Evolutionary conservation across 2,329 filamentous ascomycete species (phyloP), one percentile per base, ranked within the genome.

Genomic region (Tothia fuscella): DNA sequence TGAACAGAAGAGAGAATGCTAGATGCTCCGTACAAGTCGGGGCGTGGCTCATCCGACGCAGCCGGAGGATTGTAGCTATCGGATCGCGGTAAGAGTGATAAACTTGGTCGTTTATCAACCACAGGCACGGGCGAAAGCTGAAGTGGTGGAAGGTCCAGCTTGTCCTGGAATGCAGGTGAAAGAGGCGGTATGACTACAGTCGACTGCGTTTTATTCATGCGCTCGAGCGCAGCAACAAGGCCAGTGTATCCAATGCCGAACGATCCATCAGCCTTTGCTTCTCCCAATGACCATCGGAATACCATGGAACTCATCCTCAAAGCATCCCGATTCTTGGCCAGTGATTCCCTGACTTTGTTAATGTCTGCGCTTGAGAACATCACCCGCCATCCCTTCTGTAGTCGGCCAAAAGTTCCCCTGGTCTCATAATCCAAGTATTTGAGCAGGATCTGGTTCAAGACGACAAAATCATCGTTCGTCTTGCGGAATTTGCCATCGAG

Each of bases 181-280:
- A 46, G 34, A 50, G 46, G 46, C 51, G 30, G 46, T 47, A 41
- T 43, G 53, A 42, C 48, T 57, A 51, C 47, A 44, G 48, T 58
- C 9, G 34, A 10, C 20, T 37, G 12, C 10, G 19, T 37, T 6
- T 10, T 9, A 45, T 52, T 58, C 47, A 74, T 58, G 42, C 69
- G 65, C 33, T 79, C 73, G 9, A 82, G 66, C 3, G 78, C 78
- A 7, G 78, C 77, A 1, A 74, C 72, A 6, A 83, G 66, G 4
- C 76, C 76, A 2, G 76, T 77, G 52, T 80, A 83, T 32, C 79
- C 79, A 34, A 80, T 79, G 14, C 76, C 76, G 31, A 74, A 67
- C 10, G 74, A 68, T 13, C 70, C 69, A 48, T 80, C 75, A 13
- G 72, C 70, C 53, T 70, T 73, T 16, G 67, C 65, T 22, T 37